Percentiles rank a stretch among this genome's conserved stretches.
Evolutionary conservation across 2,329 filamentous ascomycete genomes (phyloP).

Genomic region (Balansia obtecta): DNA sequence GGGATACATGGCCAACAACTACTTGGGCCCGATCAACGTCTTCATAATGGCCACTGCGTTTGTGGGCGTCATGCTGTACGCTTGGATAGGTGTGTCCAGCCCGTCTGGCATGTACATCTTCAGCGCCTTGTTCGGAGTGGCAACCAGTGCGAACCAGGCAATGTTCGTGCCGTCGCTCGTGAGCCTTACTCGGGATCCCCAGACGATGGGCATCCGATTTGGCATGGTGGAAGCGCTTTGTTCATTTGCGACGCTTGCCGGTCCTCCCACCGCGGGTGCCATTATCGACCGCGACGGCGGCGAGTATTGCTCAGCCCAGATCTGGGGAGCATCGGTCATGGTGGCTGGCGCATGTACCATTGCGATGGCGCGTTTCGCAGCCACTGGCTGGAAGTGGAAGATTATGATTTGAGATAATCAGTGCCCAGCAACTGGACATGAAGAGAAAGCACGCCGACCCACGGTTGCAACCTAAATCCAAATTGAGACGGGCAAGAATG

Average conservation of each 20-base stretch:
- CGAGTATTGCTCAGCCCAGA: slow-evolving; percentile 29
- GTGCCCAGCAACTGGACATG: too few relatives aligned
- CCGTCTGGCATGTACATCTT: slow-evolving; percentile 29
- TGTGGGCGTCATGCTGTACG: slow-evolving; percentile 35
- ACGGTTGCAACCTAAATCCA: too few relatives aligned
- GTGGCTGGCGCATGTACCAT: slow-evolving; percentile 20
- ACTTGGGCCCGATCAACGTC: slow-evolving; percentile 41
- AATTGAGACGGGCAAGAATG: too few relatives aligned
- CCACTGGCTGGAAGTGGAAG: slow-evolving; percentile 22
- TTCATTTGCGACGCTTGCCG: slow-evolving; percentile 30
- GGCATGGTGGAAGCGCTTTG: slow-evolving; percentile 33
- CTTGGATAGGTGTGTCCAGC: slow-evolving; percentile 39
- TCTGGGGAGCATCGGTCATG: slow-evolving; percentile 32
- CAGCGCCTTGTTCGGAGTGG: slow-evolving; percentile 29
- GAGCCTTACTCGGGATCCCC: slow-evolving; percentile 28
- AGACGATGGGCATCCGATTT: slow-evolving; percentile 31
- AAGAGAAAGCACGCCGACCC: too few relatives aligned
- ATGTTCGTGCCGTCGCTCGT: slow-evolving; percentile 28
- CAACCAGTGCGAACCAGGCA: slow-evolving; percentile 29
- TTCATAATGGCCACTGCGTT: slow-evolving; percentile 34
- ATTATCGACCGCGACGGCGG: slow-evolving; percentile 30
- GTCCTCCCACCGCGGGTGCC: slow-evolving; percentile 30
- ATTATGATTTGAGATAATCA: slow-evolving; percentile 19
- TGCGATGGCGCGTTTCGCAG: slow-evolving; percentile 18
- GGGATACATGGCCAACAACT: slow-evolving; percentile 38